A percentile compares a stretch with the other conserved stretches of the same genome.
Conservation (phyloP, 148 eudicot species). For the Camellia granthamiana region DNA sequence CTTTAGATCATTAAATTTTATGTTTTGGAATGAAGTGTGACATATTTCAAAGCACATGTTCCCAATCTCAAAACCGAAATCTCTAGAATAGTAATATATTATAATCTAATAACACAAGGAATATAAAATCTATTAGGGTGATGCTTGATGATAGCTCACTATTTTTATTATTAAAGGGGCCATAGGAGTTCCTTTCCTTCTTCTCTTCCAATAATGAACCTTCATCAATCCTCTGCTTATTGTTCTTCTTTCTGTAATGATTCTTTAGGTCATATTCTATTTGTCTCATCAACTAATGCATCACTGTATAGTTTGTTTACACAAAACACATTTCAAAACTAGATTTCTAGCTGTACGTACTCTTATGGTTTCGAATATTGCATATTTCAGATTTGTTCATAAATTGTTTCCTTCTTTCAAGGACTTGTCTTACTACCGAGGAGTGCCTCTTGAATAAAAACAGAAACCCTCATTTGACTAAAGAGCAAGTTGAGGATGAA, state of each 20-base stretch:
- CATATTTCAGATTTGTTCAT: neutral
- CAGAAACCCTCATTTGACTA: constrained; percentile 83
- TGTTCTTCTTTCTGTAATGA: neutral
- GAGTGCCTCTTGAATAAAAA: constrained; percentile 93
- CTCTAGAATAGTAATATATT: too few species aligned
- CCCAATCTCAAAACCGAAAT: neutral
- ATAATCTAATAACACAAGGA: neutral
- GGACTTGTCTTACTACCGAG: constrained; percentile 95
- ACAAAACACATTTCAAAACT: neutral
- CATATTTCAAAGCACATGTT: neutral
- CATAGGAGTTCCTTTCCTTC: neutral
- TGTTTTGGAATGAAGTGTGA: neutral
- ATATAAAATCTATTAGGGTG: neutral
- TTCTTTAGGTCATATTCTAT: too few species aligned
- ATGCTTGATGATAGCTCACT: neutral
- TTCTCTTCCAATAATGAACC: neutral
- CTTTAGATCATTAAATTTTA: neutral
- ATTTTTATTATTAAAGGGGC: too few species aligned
- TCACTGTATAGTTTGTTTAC: neutral
- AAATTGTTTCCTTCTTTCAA: constrained; percentile 32
- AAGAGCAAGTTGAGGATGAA: constrained; percentile 74
- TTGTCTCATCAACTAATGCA: neutral
- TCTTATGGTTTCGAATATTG: neutral
- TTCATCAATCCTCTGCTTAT: neutral
- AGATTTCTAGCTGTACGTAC: neutral